Evolutionary conservation across 164 flowering plant species (phyloP).

Genomic region (Platanus orientalis): DNA sequence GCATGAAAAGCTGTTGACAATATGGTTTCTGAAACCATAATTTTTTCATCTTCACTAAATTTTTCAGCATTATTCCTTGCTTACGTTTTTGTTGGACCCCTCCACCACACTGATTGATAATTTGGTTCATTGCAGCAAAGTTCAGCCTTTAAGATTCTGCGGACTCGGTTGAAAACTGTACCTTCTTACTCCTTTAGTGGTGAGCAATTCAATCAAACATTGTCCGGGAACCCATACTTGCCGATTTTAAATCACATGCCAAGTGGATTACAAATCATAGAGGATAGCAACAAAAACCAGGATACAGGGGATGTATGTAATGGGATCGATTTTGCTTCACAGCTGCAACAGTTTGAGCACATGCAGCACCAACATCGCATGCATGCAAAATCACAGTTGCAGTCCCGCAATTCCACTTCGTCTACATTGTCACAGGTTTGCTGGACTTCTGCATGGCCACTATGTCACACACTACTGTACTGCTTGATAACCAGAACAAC

Average conservation of each 20-base stretch:
- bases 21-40: too few species aligned
- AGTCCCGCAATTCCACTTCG: constrained; percentile 33
- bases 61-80: too few species aligned
- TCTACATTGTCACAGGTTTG: constrained; percentile 49
- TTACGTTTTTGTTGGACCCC: too few species aligned
- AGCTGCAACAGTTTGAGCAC: constrained; percentile 70
- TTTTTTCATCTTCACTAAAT: too few species aligned
- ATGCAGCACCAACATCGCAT: constrained; percentile 72
- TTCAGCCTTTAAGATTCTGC: constrained; percentile 79
- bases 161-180: constrained; percentile 76
- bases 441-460: too few species aligned
- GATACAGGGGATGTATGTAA: constrained; percentile 39
- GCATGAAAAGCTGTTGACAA: too few species aligned
- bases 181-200: constrained; percentile 62
- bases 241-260: constrained; percentile 19
- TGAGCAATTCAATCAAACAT: constrained; percentile 37
- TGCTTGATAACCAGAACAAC: neutral
- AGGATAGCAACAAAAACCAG: constrained; percentile 49
- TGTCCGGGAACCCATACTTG: constrained; percentile 22
- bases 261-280: constrained; percentile 26
- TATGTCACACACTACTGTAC: neutral
- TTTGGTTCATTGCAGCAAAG: constrained; percentile 77
- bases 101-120: neutral
- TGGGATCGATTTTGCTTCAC: constrained; percentile 61
- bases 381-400: constrained; percentile 45